A percentile compares a stretch with the other conserved stretches of the same genome.
phyloP scores from a whole-genome alignment of 257 asterid genomes.

The Ilex asprella region DNA sequence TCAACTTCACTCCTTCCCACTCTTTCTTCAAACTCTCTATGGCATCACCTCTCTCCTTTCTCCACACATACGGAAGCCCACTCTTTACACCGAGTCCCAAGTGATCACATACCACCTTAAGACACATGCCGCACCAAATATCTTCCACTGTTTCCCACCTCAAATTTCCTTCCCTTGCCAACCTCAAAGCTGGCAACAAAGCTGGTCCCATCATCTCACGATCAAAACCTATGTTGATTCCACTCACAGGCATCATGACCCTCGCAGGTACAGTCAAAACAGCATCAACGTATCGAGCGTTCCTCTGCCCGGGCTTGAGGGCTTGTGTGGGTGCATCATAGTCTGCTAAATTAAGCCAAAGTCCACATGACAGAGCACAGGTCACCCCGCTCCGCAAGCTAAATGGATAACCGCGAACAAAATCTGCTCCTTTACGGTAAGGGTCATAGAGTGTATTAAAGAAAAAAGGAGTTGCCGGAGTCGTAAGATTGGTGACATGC shows the following conservation, averaged over 20 bases:
- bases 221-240: slow-evolving; percentile 68
- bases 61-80: slow-evolving; percentile 90
- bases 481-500: slow-evolving; percentile 61
- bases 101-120: slow-evolving; percentile 80
- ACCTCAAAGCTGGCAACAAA: slow-evolving; percentile 64
- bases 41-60: slow-evolving; percentile 71
- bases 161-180: slow-evolving; percentile 69
- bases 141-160: slow-evolving; percentile 96
- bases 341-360: slow-evolving; percentile 91
- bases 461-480: slow-evolving; percentile 96
- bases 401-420: slow-evolving; percentile 93
- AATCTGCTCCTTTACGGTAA: slow-evolving; percentile 67
- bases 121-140: slow-evolving; percentile 89
- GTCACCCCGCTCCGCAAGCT: slow-evolving; percentile 81
- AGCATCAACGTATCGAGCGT: slow-evolving; percentile 70
- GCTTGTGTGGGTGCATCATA: slow-evolving; percentile 93
- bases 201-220: slow-evolving; percentile 80
- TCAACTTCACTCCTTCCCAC: slow-evolving; percentile 95
- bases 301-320: slow-evolving; percentile 54
- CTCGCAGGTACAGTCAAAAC: slow-evolving; percentile 72
- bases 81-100: slow-evolving; percentile 72
- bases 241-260: slow-evolving; percentile 77
- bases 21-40: slow-evolving; percentile 86
- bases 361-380: slow-evolving; percentile 83
- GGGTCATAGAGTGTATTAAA: slow-evolving; percentile 88